phyloP scores from a whole-genome alignment of 768 basidiomycete species.

The Flagelloscypha sp. region DNA sequence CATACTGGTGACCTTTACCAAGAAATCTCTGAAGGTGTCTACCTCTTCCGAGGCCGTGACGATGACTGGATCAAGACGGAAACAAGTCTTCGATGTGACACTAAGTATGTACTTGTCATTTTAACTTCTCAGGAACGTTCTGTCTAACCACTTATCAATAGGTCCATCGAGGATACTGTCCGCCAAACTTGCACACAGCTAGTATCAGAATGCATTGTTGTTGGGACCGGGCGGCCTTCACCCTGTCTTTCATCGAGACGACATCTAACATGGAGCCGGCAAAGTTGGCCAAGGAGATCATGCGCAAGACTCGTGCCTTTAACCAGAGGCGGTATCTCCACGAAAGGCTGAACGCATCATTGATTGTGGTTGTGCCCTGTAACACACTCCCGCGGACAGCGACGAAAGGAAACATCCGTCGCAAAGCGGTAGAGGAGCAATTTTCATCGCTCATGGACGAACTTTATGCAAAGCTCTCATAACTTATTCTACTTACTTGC shows the following conservation, averaged over 20 bases:
- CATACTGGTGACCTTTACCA: conserved; percentile 81
- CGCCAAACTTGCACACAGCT: conserved; percentile 55
- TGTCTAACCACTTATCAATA: conserved; percentile 17
- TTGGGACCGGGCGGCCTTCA: conserved; percentile 68
- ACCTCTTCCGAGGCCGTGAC: conserved; percentile 61
- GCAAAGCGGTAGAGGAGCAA: conserved; percentile 64
- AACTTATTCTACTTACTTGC: too few relatives aligned
- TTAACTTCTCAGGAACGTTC: conserved; percentile 1
- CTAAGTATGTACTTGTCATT: conserved; percentile 37
- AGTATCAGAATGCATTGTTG: conserved; percentile 68
- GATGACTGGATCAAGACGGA: conserved; percentile 86
- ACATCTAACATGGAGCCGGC: conserved; percentile 40
- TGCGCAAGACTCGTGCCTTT: conserved; percentile 66
- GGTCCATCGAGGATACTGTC: conserved; percentile 72
- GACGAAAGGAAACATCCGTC: conserved; percentile 77
- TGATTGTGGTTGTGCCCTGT: conserved; percentile 59
- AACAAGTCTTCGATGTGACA: conserved; percentile 71
- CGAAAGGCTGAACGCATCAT: conserved; percentile 61
- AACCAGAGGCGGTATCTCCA: conserved; percentile 70
- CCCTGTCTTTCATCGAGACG: conserved; percentile 73
- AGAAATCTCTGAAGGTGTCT: conserved; percentile 48
- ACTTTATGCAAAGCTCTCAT: conserved; percentile 49
- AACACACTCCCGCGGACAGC: conserved; percentile 69
- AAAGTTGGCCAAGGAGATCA: conserved; percentile 61
- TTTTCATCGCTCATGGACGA: conserved; percentile 51